Conservation (phyloP, 2,329 filamentous ascomycete genomes). For the Exophiala dermatitidis region DNA sequence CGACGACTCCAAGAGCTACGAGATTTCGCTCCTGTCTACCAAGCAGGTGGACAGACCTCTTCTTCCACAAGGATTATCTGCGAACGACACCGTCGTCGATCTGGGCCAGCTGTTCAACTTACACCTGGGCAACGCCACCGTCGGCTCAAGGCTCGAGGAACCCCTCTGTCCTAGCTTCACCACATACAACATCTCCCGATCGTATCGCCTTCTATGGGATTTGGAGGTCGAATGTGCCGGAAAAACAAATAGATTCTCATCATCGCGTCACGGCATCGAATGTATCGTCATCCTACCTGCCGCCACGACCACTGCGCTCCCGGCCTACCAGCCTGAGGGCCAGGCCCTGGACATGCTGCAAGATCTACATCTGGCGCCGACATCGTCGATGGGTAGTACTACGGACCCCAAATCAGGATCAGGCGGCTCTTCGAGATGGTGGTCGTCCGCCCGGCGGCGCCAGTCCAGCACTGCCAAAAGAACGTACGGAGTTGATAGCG, state of each 20-base stretch:
- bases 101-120: constrained; percentile 13
- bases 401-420: neutral
- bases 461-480: neutral
- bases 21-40: constrained; percentile 5
- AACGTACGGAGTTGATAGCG: neutral
- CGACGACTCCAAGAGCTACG: constrained; percentile 15
- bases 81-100: constrained; percentile 5
- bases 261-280: constrained; percentile 2
- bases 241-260: constrained; percentile 15
- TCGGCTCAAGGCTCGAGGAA: constrained; percentile 18
- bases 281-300: constrained; percentile 12
- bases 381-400: too few species aligned
- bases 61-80: constrained; percentile 4
- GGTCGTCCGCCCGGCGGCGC: neutral
- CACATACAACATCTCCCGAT: constrained; percentile 21
- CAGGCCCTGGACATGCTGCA: too few species aligned
- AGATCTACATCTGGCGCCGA: too few species aligned
- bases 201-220: constrained; percentile 21
- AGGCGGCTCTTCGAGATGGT: neutral
- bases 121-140: constrained; percentile 15
- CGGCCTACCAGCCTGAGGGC: too few species aligned
- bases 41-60: neutral
- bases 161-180: constrained; percentile 21
- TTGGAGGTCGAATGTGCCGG: constrained; percentile 23
- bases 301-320: neutral